phyloP scores from a whole-genome alignment of 768 basidiomycete species.

The Russula emetica region DNA sequence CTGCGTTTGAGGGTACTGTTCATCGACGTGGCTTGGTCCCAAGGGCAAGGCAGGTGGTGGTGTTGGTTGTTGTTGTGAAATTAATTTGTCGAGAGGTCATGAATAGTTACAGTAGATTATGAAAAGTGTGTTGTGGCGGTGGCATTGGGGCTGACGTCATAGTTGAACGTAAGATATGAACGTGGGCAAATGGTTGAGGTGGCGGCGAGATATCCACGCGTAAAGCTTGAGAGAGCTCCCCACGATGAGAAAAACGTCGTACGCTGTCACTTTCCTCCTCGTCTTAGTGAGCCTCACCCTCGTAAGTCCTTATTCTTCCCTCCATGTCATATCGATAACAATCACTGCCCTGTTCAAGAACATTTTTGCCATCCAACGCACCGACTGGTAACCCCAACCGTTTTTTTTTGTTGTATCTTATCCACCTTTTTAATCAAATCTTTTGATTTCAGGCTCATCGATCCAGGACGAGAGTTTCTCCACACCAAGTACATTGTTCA shows the following conservation, averaged over 20 bases:
- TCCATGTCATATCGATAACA: background rate
- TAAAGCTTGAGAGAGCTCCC: background rate
- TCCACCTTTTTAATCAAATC: background rate
- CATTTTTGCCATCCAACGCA: conserved; percentile 48
- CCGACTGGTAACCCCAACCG: conserved; percentile 55
- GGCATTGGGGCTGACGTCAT: conserved; percentile 4
- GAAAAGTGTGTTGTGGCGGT: background rate
- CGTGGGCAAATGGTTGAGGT: background rate
- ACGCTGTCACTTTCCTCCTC: conserved; percentile 57
- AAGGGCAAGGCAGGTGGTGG: conserved; percentile 16
- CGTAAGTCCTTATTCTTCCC: conserved; percentile 38
- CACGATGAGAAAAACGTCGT: conserved; percentile 65
- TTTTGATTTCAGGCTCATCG: conserved; percentile 36
- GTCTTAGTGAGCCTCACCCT: conserved; percentile 48
- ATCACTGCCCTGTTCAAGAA: conserved; percentile 41
- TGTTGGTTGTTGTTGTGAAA: conserved; percentile 6
- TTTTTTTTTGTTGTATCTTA: conserved; percentile 10
- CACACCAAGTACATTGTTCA: conserved; percentile 46
- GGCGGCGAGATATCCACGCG: background rate
- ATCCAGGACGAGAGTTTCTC: conserved; percentile 41
- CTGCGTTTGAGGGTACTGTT: conserved; percentile 29
- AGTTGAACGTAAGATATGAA: background rate
- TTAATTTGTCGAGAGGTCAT: no score
- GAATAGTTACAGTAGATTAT: no score
- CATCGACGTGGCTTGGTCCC: conserved; percentile 5